Base-by-base conservation (phyloP, 2,329 filamentous ascomycete species). In the Atkinsonella hypoxylon region DNA sequence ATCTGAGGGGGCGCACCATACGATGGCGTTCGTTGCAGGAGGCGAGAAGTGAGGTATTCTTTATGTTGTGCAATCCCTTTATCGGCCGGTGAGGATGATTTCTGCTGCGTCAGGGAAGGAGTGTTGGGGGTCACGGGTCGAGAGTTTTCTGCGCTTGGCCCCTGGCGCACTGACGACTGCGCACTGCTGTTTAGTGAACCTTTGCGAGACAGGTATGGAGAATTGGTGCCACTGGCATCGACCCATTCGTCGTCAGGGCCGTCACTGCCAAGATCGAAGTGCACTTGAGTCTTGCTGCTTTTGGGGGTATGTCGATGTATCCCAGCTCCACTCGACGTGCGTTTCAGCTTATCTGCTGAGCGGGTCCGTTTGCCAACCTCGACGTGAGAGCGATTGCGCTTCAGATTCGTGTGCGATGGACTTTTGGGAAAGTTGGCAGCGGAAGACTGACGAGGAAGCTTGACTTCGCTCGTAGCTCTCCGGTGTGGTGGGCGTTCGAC, bases 31-130 rank as follows among this genome's bases (percentile, higher is more conserved):
- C 83, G 76, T 60, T 84, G 78, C 2, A 89, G 72, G 38, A 87
- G 66, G 52, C 82, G 75, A 31, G 82, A 82, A 7, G 83, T 87
- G 48, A 87, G 76, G 54, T 83, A 79, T 58, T 82, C 78, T 53
- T 80, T 82, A 59, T 83, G 81, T 36, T 73, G 70, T 13, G 66
- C 60, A 31, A 68, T 70, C 52, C 72, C 66, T 51, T 67, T 69
- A 39, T 71, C 67, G 22, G 68, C 65, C 18, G 59, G 64, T 7
- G 44, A 30, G 20, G 42, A 32, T n/a, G 43, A 32, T 20, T 10
- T 53, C 42, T 52, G 39, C 15, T 44, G 51, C 22, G 30, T 46
- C 36, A 47, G 55, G 34, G 47, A 49, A 44, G 55, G 55, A 34
- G 63, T 62, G 55, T 49, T 61, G 45, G 67, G 65, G 7, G 65